Conservation (phyloP, 106 monocot genomes). For the Dendrobium officinale region DNA sequence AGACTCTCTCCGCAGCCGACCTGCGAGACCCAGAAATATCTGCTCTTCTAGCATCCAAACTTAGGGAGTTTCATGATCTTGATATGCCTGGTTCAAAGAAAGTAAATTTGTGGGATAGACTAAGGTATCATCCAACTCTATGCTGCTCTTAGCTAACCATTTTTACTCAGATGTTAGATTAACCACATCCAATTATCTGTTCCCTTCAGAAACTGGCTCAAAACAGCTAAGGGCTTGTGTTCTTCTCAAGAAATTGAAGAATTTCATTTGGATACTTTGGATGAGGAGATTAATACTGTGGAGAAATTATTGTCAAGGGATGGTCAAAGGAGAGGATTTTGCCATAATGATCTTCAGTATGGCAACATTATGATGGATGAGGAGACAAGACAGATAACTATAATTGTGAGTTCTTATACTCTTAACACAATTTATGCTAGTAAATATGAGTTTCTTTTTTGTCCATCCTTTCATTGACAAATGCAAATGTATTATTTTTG, state of each 20-base stretch:
- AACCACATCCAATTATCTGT: neutral
- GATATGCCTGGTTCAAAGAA: constrained; percentile 58
- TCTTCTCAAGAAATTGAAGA: constrained; percentile 40
- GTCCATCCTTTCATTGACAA: neutral
- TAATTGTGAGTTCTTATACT: constrained; percentile 39
- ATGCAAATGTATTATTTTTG: neutral
- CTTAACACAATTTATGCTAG: neutral
- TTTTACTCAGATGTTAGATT: neutral
- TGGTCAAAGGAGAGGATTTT: constrained; percentile 62
- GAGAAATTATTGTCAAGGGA: constrained; percentile 32
- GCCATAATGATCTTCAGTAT: constrained; percentile 96
- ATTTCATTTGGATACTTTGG: constrained; percentile 47
- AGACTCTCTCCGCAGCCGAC: constrained; percentile 79
- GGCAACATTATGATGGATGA: constrained; percentile 95
- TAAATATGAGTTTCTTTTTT: neutral
- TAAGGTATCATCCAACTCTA: constrained; percentile 38
- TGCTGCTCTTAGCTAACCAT: neutral
- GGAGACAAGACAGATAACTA: constrained; percentile 53
- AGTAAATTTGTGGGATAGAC: constrained; percentile 53
- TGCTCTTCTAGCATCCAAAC: constrained; percentile 55
- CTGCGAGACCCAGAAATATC: constrained; percentile 65
- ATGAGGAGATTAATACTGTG: constrained; percentile 50
- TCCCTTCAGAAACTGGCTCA: constrained; percentile 56
- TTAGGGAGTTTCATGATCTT: constrained; percentile 69
- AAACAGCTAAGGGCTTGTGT: constrained; percentile 28